Evolutionary conservation across 2,329 filamentous ascomycete genomes (phyloP), one percentile per base, ranked within the genome.

Genomic region (Penicillium sp.): DNA sequence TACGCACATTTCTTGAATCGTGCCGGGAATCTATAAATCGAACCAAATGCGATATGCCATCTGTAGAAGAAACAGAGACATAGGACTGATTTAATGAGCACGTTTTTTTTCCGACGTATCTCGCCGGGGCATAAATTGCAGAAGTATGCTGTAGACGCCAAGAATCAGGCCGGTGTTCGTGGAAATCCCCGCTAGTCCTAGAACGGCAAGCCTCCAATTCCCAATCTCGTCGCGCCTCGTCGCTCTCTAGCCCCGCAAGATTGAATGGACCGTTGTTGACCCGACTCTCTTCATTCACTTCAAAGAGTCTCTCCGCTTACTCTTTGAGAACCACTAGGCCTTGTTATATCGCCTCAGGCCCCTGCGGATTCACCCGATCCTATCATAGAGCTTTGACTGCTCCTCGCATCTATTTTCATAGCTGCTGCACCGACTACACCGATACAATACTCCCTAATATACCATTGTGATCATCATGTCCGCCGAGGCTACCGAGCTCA

Each of bases 401-500:
- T 51, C 36, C 47, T 49, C 52, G 52, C 52, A 58, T 49, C 47
- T 29, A 33, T 53, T 45, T 47, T 18, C 45, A 39, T 38, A 42
- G 44, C 49, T 52, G 44, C 45, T 56, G 44, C 52, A 47, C 49
- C 44, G 29, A 41, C 49, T 21, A 34, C 24, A 9, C 34, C 26
- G 44, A 43, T 43, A 34, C 31, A 24, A 29, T 18, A 33, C n/a
- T 28, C 34, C 47, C 46, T 23, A 15, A 39, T 48, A 26, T 44
- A 53, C 45, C 23, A 47, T 39, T 31, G 18, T 28, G 28, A n/a
- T 49, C 59, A 68, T 41, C 41, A 71, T 71, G 70, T 57, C 68
- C 53, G 62, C 70, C 24, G 71, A 75, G 61, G 68, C 68, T 45
- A 55, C 65, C 29, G 66, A 73, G 51, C 49, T 72, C 12, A 67